Percentiles rank a stretch among this genome's conserved stretches.
These are phyloP conservation scores for Ormosia emarginata DNA, from an alignment of 306 rosid genomes.

Conservation along the genomic window DNA sequence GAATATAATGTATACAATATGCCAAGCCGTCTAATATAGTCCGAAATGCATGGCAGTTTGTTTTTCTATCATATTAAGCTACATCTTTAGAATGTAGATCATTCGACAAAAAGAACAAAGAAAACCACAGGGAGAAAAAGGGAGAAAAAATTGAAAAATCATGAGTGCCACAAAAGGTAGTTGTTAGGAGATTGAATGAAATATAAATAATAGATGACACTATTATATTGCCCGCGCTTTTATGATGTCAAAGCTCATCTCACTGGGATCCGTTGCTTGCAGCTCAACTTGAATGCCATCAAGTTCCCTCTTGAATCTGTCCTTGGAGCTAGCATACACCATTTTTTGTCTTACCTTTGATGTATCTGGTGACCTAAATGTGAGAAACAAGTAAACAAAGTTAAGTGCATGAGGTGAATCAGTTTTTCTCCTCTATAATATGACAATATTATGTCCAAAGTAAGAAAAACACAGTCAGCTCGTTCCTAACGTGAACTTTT, in stretches of 20 bases:
- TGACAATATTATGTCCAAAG: background rate
- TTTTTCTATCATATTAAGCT: slow-evolving; percentile 11
- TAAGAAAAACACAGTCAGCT: background rate
- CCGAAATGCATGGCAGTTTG: slow-evolving; percentile 1
- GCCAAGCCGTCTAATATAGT: background rate
- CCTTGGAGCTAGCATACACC: slow-evolving; percentile 51
- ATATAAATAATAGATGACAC: slow-evolving; percentile 1
- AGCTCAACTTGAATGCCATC: slow-evolving; percentile 47
- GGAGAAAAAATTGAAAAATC: background rate
- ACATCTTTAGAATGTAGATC: background rate
- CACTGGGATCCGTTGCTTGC: slow-evolving; percentile 44
- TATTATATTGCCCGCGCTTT: slow-evolving; percentile 37
- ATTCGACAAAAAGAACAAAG: background rate
- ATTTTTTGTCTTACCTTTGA: slow-evolving; percentile 44
- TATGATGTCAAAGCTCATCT: slow-evolving; percentile 42
- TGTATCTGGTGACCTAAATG: slow-evolving; percentile 37
- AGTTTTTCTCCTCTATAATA: background rate
- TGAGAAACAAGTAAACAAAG: background rate
- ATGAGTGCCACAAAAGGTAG: slow-evolving; percentile 10
- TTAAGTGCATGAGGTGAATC: background rate
- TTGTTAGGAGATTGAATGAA: background rate
- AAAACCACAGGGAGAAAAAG: background rate
- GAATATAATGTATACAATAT: slow-evolving; percentile 21
- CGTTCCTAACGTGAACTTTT: background rate
- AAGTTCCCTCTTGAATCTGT: slow-evolving; percentile 52